Evolutionary conservation across 805 yeast species (phyloP).

Genomic region (Brettanomyces sp.): DNA sequence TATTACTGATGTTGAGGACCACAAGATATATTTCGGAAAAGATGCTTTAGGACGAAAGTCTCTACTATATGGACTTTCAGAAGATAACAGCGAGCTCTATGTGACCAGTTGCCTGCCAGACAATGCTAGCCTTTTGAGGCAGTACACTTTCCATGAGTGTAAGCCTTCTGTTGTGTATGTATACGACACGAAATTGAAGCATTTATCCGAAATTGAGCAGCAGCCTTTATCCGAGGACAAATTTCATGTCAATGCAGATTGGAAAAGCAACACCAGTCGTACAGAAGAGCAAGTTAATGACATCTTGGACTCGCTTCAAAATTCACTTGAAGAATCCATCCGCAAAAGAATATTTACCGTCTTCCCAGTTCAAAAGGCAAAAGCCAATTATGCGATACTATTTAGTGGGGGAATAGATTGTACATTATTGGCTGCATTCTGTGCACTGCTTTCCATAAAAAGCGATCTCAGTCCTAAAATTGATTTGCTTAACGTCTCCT

Average conservation of each 20-base stretch:
- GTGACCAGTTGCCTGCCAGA: conserved; percentile 40
- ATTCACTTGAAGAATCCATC: conserved; percentile 30
- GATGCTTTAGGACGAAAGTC: conserved; percentile 80
- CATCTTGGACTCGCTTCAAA: conserved; percentile 16
- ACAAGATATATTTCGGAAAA: conserved; percentile 64
- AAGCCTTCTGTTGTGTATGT: conserved; percentile 39
- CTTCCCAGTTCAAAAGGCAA: conserved; percentile 38
- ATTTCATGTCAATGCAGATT: not conserved
- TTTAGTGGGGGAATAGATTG: conserved; percentile 97
- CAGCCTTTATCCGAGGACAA: no score
- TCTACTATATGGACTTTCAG: conserved; percentile 33
- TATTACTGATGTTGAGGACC: conserved; percentile 33
- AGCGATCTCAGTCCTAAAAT: conserved; percentile 28
- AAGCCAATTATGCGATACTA: conserved; percentile 45
- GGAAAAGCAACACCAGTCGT: no score
- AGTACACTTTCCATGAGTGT: conserved; percentile 42
- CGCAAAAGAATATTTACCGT: conserved; percentile 47
- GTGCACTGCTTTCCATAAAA: conserved; percentile 23
- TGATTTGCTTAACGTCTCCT: conserved; percentile 87
- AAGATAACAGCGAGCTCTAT: conserved; percentile 26
- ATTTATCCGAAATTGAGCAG: not conserved
- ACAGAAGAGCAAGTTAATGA: not conserved
- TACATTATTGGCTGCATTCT: conserved; percentile 60
- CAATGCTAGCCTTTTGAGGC: conserved; percentile 13
- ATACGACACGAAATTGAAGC: conserved; percentile 21